A percentile compares a stretch with the other conserved stretches of the same genome.
These are phyloP conservation scores for Kodamaea ohmeri DNA, from an alignment of 1,139 yeast genomes.

Conservation along the genomic window DNA sequence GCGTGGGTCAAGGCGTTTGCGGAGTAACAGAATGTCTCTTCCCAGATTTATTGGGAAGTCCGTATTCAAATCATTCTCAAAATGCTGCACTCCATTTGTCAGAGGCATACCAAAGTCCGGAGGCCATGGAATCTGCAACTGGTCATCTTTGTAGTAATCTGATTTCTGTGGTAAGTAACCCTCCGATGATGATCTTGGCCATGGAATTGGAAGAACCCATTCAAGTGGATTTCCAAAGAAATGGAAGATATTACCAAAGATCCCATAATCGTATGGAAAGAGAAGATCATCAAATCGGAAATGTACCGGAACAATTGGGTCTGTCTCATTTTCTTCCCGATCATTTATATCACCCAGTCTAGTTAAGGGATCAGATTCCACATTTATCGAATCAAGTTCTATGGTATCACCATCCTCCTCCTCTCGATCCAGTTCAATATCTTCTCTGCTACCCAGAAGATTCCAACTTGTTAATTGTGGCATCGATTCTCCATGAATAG, in stretches of 20 bases:
- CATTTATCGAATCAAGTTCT: neutral
- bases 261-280: constrained; percentile 81
- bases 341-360: neutral
- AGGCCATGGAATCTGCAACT: constrained; percentile 77
- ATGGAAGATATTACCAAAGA: constrained; percentile 49
- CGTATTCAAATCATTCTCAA: constrained; percentile 20
- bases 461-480: constrained; percentile 53
- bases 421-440: constrained; percentile 10
- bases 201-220: constrained; percentile 63
- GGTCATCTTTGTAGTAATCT: constrained; percentile 55
- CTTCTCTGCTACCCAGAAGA: constrained; percentile 10
- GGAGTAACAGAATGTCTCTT: constrained; percentile 15
- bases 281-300: constrained; percentile 57
- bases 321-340: constrained; percentile 1
- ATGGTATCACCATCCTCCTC: constrained; percentile 7
- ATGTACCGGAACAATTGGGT: constrained; percentile 18
- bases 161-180: constrained; percentile 55
- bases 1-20: constrained; percentile 24
- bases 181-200: constrained; percentile 25
- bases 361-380: no score
- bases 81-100: constrained; percentile 14
- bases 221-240: constrained; percentile 56
- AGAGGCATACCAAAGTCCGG: constrained; percentile 64
- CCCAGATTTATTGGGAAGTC: constrained; percentile 16
- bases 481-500: constrained; percentile 41